Evolutionary conservation across 352 stramenopile species (phyloP), one percentile per base, ranked within the genome.

Genomic region (Aphanomyces invadans): DNA sequence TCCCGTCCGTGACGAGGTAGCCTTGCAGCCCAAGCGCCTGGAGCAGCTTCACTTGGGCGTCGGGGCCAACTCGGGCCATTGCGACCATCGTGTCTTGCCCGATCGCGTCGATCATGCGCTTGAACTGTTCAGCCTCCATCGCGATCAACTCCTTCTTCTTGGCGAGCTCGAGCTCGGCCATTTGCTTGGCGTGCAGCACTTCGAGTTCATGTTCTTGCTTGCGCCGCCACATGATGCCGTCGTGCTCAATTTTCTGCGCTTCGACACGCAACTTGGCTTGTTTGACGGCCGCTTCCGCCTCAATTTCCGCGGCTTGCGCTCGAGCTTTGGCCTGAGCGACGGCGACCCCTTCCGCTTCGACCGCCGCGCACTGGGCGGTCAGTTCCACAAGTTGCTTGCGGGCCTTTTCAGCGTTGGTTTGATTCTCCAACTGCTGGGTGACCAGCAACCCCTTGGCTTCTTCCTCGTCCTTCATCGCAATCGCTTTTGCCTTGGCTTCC

Each of bases 1-100:
- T 92, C 65, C 83, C 83, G 67, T 92, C 83, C 31, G 83, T 92
- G 71, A 92, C 89, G 56, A 92, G 73, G 70, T 90, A 90, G 42
- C 83, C 81, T n/a, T 83, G 80, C n/a, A 92, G 76, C 1, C 83
- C 83, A 19, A 92, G 71, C 31, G 81, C 79, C 48, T 85, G 74
- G 38, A 92, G 73, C 78, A 92, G 83, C 71, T 88, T 86, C 19
- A 87, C 83, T 62, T 92, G 83, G n/a, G 73, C 79, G 51, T 92
- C 83, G 0, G 83, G 83, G 0, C 83, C 83, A 0, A 81, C 83
- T 26, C 81, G 79, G 33, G 83, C 83, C 28, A 92, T 73, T 57
- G 85, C 80, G 25, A 90, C 80, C 42, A 92, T 77, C 65, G 83
- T 92, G 54, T 88, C 79, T 48, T 87, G 77, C 57, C 83, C 83